phyloP scores from a whole-genome alignment of 2,329 filamentous ascomycete species.

The Phaeosphaeria sp. region DNA sequence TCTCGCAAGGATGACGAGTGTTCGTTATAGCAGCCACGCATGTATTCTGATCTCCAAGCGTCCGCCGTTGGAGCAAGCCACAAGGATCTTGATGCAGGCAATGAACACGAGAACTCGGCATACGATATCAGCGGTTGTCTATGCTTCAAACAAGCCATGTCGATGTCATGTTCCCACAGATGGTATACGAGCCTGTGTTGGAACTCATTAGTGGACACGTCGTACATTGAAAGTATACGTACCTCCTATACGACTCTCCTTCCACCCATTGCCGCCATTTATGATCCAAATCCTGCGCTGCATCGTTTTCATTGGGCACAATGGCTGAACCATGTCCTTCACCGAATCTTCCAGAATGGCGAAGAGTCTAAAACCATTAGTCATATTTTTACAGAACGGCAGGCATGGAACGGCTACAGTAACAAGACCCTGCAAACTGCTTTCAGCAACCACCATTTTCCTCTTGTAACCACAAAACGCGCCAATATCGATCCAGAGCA shows the following conservation, averaged over 20 bases:
- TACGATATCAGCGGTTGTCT: constrained; percentile 68
- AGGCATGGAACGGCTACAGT: constrained; percentile 43
- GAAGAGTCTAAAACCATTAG: constrained; percentile 43
- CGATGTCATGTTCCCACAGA: constrained; percentile 28
- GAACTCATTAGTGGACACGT: not conserved
- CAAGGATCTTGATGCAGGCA: constrained; percentile 66
- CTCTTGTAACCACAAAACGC: constrained; percentile 64
- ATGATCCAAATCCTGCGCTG: constrained; percentile 61
- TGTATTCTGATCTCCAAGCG: constrained; percentile 66
- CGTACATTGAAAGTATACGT: not conserved
- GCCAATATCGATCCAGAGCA: constrained; percentile 59
- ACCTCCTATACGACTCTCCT: constrained; percentile 64
- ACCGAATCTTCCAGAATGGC: constrained; percentile 63
- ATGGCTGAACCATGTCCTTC: constrained; percentile 60
- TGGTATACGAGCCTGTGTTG: constrained; percentile 42
- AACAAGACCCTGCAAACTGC: constrained; percentile 58
- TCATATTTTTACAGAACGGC: not conserved
- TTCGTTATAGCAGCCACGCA: not conserved
- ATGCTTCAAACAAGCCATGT: constrained; percentile 28
- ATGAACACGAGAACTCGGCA: constrained; percentile 69
- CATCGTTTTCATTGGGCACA: constrained; percentile 56
- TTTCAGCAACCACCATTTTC: constrained; percentile 64
- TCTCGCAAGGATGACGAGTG: constrained; percentile 11
- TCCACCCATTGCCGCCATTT: constrained; percentile 71
- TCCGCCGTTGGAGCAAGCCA: constrained; percentile 69